phyloP scores from a whole-genome alignment of 768 basidiomycete species.

The Tephrocybe sp. region DNA sequence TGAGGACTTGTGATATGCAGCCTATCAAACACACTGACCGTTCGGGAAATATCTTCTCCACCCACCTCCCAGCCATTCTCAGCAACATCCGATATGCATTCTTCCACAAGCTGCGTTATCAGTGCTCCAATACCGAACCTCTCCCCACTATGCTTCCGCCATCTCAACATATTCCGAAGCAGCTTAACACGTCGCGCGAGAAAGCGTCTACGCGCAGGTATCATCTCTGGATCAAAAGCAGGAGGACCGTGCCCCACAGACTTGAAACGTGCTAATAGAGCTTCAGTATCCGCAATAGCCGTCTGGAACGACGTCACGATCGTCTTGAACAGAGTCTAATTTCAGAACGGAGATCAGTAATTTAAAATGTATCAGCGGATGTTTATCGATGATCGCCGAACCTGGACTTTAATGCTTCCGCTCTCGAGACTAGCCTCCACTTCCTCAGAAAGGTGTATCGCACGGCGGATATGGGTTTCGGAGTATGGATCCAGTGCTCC shows the following conservation, averaged over 20 bases:
- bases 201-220: slow-evolving; percentile 70
- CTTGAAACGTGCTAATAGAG: slow-evolving; percentile 50
- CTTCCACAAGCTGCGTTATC: slow-evolving; percentile 54
- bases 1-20: slow-evolving; percentile 3
- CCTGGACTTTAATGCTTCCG: slow-evolving; percentile 65
- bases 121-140: slow-evolving; percentile 55
- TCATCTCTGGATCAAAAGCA: slow-evolving; percentile 75
- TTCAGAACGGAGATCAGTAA: neutral
- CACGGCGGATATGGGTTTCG: slow-evolving; percentile 51
- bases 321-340: slow-evolving; percentile 58
- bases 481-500: slow-evolving; percentile 88
- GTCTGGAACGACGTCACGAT: slow-evolving; percentile 51
- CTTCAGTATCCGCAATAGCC: slow-evolving; percentile 52
- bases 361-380: too few species aligned
- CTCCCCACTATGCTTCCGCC: slow-evolving; percentile 73
- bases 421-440: slow-evolving; percentile 72
- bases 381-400: slow-evolving; percentile 23
- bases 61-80: slow-evolving; percentile 87
- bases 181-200: slow-evolving; percentile 71
- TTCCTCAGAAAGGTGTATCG: slow-evolving; percentile 79
- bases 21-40: slow-evolving; percentile 41
- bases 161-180: slow-evolving; percentile 68
- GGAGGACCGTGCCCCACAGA: slow-evolving; percentile 31
- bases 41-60: slow-evolving; percentile 61
- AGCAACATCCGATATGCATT: slow-evolving; percentile 64